A percentile compares a stretch with the other conserved stretches of the same genome.
Conservation (phyloP, 345 rosid genomes). For the Microcos paniculata region DNA sequence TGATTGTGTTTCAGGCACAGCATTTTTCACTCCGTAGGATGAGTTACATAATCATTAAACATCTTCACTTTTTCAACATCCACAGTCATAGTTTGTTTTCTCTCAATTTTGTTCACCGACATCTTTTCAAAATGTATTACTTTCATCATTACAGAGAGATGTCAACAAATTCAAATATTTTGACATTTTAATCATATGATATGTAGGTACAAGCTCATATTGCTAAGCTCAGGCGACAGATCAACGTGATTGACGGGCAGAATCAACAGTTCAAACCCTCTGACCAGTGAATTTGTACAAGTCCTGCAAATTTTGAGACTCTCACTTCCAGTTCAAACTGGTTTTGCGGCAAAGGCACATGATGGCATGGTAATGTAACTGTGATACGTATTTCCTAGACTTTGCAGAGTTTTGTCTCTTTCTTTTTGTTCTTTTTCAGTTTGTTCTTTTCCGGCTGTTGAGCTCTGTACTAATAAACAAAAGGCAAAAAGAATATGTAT, state of each 20-base stretch:
- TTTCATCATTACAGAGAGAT: neutral
- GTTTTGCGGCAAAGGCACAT: slow-evolving; percentile 22
- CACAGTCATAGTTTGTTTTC: neutral
- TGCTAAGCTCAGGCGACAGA: slow-evolving; percentile 60
- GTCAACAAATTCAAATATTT: slow-evolving; percentile 10
- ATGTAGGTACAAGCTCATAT: slow-evolving; percentile 75
- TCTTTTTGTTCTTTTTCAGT: neutral
- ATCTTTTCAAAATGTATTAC: neutral
- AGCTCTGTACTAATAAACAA: slow-evolving; percentile 17
- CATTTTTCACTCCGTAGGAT: neutral
- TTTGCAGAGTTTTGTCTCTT: slow-evolving; percentile 3
- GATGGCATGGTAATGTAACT: slow-evolving; percentile 22
- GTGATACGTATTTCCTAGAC: slow-evolving; percentile 17
- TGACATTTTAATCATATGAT: slow-evolving; percentile 10
- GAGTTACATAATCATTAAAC: neutral
- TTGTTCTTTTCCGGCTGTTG: neutral
- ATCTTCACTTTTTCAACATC: neutral
- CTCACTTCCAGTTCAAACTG: slow-evolving; percentile 1
- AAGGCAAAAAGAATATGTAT: slow-evolving; percentile 10
- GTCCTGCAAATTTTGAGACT: slow-evolving; percentile 4
- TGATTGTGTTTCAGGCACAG: neutral
- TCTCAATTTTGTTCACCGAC: neutral
- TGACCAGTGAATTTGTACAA: slow-evolving; percentile 40
- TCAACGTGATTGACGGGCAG: slow-evolving; percentile 66
- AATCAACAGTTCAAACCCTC: slow-evolving; percentile 57